Base-by-base conservation (phyloP, 208 protist species). In the Wallacemonas sp. region DNA sequence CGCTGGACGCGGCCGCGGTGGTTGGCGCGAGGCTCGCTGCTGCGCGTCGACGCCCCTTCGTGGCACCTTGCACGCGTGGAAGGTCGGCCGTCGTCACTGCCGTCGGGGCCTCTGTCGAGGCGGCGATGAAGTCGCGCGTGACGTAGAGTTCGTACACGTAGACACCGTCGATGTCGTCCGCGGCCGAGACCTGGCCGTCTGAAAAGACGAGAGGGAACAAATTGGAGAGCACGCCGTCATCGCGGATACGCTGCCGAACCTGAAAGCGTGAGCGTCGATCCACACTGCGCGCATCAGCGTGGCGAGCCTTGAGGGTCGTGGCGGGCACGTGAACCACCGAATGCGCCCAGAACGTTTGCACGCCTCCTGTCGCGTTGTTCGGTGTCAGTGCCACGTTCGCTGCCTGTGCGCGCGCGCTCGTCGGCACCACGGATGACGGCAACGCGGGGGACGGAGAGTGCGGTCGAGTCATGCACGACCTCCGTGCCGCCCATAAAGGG, bases 81-180 rank as follows among this genome's bases (percentile, higher is more conserved):
- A n/a, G n/a, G n/a, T n/a, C n/a, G n/a, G n/a, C n/a, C n/a, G n/a
- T n/a, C 49, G 1, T 33, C 29, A 22, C 26, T 26, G 41, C 11
- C 39, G 7, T 49, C 31, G 14, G 62, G 38, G 25, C 20, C 50
- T n/a, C n/a, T n/a, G n/a, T n/a, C n/a, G n/a, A n/a, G 36, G 65
- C 4, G 39, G 46, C 33, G 29, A 48, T 32, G 12, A 75, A 26
- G 16, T 61, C 26, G 5, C 86, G 76, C n/a, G 86, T 91, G 44
- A 80, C 89, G 72, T 86, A 82, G 54, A 95, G 71, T 36, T 95
- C 86, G 61, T 95, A 95, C 1, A 81, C 54, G 74, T 86, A 92
- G 25, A 94, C 25, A 3, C 42, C 28, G 1, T n/a, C 29, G 5
- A 16, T 38, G 12, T 41, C 52, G 26, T 2, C 39, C 5, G 31